Conservation (phyloP, 495 filamentous ascomycete genomes). For the Neurospora africana region DNA sequence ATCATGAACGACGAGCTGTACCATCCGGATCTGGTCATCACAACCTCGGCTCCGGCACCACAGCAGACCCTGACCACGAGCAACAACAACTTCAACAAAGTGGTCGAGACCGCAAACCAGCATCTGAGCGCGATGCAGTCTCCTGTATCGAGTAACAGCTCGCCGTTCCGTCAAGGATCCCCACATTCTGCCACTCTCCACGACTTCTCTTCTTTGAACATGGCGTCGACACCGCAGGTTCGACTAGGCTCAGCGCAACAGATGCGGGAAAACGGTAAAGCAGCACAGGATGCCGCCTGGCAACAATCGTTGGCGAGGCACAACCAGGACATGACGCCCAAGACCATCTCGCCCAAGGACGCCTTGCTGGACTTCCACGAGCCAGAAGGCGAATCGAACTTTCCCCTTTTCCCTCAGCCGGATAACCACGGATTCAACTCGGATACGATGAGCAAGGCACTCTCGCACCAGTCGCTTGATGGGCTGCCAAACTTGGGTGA, state of each 20-base stretch:
- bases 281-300: constrained; percentile 46
- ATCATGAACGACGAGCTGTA: constrained; percentile 78
- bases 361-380: constrained; percentile 78
- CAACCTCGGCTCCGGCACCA: constrained; percentile 38
- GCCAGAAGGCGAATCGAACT: constrained; percentile 52
- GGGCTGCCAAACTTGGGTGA: constrained; percentile 28
- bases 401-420: constrained; percentile 57
- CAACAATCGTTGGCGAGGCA: constrained; percentile 40
- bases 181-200: constrained; percentile 47
- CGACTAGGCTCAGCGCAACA: constrained; percentile 48
- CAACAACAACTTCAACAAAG: constrained; percentile 55
- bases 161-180: constrained; percentile 74
- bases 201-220: constrained; percentile 24
- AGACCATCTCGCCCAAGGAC: constrained; percentile 95
- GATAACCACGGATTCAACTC: constrained; percentile 19
- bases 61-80: constrained; percentile 40
- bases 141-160: constrained; percentile 51
- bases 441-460: constrained; percentile 22
- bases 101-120: constrained; percentile 31
- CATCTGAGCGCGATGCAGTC: constrained; percentile 50
- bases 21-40: constrained; percentile 51
- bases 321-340: constrained; percentile 45
- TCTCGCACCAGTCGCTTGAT: constrained; percentile 29
- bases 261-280: constrained; percentile 49
- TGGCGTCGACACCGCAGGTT: constrained; percentile 23